Percentiles rank a stretch among this genome's conserved stretches.
Evolutionary conservation across 1,284 basidiomycete species (phyloP).

Genomic region (Pholiota adiposa): DNA sequence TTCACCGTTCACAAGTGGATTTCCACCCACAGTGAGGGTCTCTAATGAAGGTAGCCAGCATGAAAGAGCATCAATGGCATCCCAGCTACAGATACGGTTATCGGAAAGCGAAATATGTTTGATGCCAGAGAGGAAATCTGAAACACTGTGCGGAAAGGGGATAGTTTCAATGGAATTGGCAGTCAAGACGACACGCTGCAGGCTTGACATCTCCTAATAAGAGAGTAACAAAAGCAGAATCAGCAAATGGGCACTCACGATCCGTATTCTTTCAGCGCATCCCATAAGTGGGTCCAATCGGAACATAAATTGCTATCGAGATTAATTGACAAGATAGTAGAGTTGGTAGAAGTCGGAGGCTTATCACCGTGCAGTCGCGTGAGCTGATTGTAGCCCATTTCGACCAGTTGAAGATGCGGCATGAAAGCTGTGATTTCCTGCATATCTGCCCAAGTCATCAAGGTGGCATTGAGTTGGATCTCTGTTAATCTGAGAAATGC

Average conservation of each 20-base stretch:
- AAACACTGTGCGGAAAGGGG: constrained; percentile 37
- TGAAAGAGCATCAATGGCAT: constrained; percentile 70
- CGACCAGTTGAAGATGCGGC: constrained; percentile 64
- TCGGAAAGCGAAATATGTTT: constrained; percentile 67
- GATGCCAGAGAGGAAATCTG: constrained; percentile 33
- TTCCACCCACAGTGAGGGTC: constrained; percentile 61
- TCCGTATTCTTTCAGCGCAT: constrained; percentile 50
- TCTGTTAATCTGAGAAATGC: constrained; percentile 66
- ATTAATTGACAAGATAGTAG: constrained; percentile 63
- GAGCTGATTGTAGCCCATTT: constrained; percentile 81
- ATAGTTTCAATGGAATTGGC: constrained; percentile 63
- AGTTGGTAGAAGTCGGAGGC: constrained; percentile 23
- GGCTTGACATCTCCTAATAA: constrained; percentile 37
- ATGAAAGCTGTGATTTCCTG: constrained; percentile 55
- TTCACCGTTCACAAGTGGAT: constrained; percentile 64
- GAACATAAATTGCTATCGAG: constrained; percentile 73
- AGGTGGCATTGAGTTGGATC: constrained; percentile 78
- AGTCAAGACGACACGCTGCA: constrained; percentile 72
- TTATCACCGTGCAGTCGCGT: constrained; percentile 35
- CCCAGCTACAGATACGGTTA: constrained; percentile 70
- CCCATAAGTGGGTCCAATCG: constrained; percentile 61
- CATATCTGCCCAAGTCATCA: constrained; percentile 75
- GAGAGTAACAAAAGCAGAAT: constrained; percentile 14
- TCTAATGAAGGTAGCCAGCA: constrained; percentile 68
- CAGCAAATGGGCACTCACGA: constrained; percentile 44